Evolutionary conservation across 352 stramenopile species (phyloP), one percentile per base, ranked within the genome.

Genomic region (Plasmopara muralis): DNA sequence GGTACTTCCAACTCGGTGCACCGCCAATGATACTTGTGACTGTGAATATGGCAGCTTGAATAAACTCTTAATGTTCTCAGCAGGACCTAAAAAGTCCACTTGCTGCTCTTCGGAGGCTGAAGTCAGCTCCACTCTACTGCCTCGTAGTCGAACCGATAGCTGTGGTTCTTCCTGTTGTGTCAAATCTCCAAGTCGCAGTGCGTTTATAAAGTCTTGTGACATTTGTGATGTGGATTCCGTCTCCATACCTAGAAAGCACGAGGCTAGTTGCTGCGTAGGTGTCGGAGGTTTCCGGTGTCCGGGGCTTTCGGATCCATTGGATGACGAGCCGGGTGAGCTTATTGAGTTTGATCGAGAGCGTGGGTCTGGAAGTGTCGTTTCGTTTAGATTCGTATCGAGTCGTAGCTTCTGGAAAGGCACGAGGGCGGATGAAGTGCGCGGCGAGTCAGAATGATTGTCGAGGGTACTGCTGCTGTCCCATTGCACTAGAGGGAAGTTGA

Each of bases 41-140:
- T 84, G 73, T 9, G 83, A 91, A 59, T 93, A 93, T 31, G 83
- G 80, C 47, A 93, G 55, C 58, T 93, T 93, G 56, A 93, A 93
- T 2, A 93, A 69, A 34, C 75, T 78, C 59, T 93, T 93, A 50
- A 93, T 90, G 50, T 89, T 89, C 57, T 93, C 83, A 0, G 83
- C 83, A 0, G 83, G 83, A 0, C 83, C 83, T 33, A 93, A 49
- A 43, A 90, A 93, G 47, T 93, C 74, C 46, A 91, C 76, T 0
- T 77, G 46, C 12, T 89, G 68, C 14, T 89, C 78, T 16, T 89
- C 75, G 1, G 72, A 75, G 2, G 73, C 62, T 7, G 78, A 87
- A 18, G 79, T 66, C 9, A 93, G 55, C 56, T 93, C 83, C 18
- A 93, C 74, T 35, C 78, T 70, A 39, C 64, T 71, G 7, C 74